Evolutionary conservation across 2,329 filamentous ascomycete genomes (phyloP).

Genomic region (Exophiala aquamarina): DNA sequence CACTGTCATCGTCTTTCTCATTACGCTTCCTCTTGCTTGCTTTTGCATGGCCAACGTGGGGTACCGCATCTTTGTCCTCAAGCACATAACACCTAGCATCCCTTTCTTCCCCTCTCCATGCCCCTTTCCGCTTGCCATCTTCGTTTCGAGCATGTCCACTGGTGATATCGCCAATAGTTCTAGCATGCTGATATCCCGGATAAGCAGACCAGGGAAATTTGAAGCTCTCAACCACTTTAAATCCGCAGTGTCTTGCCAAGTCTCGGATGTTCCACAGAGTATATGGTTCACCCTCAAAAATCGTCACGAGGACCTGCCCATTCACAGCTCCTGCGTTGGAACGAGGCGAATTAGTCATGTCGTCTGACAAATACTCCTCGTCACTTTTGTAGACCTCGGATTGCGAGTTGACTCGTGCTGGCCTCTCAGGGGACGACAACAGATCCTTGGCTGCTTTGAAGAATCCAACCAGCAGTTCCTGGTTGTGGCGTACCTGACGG

Average conservation of each 20-base stretch:
- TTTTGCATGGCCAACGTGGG: conserved; percentile 15
- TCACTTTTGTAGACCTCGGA: conserved; percentile 26
- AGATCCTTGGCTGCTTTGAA: conserved; percentile 46
- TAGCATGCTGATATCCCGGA: conserved; percentile 47
- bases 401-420: conserved; percentile 2
- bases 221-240: conserved; percentile 48
- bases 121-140: conserved; percentile 34
- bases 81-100: conserved; percentile 48
- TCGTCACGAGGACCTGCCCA: conserved; percentile 71
- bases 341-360: conserved; percentile 18
- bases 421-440: conserved; percentile 21
- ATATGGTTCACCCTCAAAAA: conserved; percentile 94
- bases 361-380: conserved; percentile 27
- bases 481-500: conserved; percentile 88
- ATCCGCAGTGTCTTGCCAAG: conserved; percentile 69
- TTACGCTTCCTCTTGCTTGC: conserved; percentile 36
- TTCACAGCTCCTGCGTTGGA: conserved; percentile 26
- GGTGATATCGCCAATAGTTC: conserved; percentile 48
- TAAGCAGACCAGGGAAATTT: conserved; percentile 49
- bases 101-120: conserved; percentile 49
- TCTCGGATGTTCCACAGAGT: conserved; percentile 93
- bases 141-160: conserved; percentile 32
- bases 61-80: conserved; percentile 40
- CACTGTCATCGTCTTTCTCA: conserved; percentile 35
- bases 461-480: conserved; percentile 55